Percentiles rank a stretch among this genome's conserved stretches.
These are phyloP conservation scores for Capronia coronata DNA, from an alignment of 2,329 filamentous ascomycete species.

Conservation along the genomic window DNA sequence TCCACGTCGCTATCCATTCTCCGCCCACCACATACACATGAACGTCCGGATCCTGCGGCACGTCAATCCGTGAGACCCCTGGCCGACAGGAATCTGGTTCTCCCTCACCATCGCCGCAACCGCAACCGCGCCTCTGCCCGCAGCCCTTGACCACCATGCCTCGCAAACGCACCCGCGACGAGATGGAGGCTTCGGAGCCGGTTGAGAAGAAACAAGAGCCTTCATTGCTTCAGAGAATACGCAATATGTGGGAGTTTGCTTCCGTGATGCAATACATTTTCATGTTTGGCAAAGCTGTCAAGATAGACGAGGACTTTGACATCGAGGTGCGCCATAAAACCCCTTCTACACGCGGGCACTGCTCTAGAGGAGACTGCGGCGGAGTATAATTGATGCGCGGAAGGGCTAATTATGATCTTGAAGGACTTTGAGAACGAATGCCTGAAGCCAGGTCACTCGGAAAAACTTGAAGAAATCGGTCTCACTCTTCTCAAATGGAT, in stretches of 20 bases:
- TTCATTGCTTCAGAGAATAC: constrained; percentile 58
- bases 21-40: constrained; percentile 3
- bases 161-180: constrained; percentile 51
- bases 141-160: constrained; percentile 31
- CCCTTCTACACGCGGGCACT: neutral
- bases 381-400: constrained; percentile 20
- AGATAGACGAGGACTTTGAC: constrained; percentile 80
- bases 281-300: constrained; percentile 81
- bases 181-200: constrained; percentile 48
- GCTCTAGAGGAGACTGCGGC: constrained; percentile 1
- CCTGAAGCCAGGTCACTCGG: constrained; percentile 65
- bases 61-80: constrained; percentile 1
- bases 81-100: neutral
- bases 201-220: constrained; percentile 37
- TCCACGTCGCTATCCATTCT: neutral
- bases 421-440: constrained; percentile 88
- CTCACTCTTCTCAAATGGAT: constrained; percentile 84
- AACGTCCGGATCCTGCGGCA: neutral
- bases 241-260: constrained; percentile 94
- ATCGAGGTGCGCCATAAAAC: constrained; percentile 64
- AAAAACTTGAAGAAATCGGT: constrained; percentile 71
- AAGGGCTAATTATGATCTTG: constrained; percentile 21
- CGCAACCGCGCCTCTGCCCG: neutral
- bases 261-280: constrained; percentile 90
- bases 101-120: neutral